phyloP scores from a whole-genome alignment of 2,329 filamentous ascomycete species.

The Ceratocystis diversiconidia region DNA sequence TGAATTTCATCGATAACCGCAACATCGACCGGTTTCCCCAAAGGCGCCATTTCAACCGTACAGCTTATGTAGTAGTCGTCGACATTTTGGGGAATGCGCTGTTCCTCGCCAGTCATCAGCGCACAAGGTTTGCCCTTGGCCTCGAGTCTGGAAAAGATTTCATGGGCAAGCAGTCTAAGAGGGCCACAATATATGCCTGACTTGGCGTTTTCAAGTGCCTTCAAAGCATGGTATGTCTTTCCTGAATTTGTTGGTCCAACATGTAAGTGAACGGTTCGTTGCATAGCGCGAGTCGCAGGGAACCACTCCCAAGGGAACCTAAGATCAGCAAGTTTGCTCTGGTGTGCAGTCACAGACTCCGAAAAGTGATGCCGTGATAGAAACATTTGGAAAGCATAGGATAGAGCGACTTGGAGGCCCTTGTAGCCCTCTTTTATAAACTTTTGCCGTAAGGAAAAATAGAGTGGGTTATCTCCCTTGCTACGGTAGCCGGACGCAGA shows the following conservation, averaged over 20 bases:
- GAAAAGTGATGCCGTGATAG: constrained; percentile 45
- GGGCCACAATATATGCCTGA: constrained; percentile 84
- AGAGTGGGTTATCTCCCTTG: constrained; percentile 35
- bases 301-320: constrained; percentile 90
- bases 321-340: constrained; percentile 60
- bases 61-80: constrained; percentile 59
- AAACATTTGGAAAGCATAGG: constrained; percentile 54
- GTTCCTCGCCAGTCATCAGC: constrained; percentile 82
- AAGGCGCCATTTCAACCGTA: constrained; percentile 75
- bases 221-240: constrained; percentile 89
- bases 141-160: constrained; percentile 79
- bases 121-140: constrained; percentile 65
- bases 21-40: constrained; percentile 54
- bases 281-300: constrained; percentile 63
- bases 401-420: constrained; percentile 44
- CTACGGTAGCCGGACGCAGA: constrained; percentile 27
- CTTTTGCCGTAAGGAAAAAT: constrained; percentile 43
- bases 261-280: constrained; percentile 77
- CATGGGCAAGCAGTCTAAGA: constrained; percentile 74
- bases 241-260: constrained; percentile 96
- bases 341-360: constrained; percentile 40
- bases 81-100: constrained; percentile 48
- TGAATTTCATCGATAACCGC: constrained; percentile 98
- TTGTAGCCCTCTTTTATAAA: constrained; percentile 40
- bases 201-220: constrained; percentile 62